Evolutionary conservation across 768 basidiomycete species (phyloP).

Genomic region (Amanita muscaria): DNA sequence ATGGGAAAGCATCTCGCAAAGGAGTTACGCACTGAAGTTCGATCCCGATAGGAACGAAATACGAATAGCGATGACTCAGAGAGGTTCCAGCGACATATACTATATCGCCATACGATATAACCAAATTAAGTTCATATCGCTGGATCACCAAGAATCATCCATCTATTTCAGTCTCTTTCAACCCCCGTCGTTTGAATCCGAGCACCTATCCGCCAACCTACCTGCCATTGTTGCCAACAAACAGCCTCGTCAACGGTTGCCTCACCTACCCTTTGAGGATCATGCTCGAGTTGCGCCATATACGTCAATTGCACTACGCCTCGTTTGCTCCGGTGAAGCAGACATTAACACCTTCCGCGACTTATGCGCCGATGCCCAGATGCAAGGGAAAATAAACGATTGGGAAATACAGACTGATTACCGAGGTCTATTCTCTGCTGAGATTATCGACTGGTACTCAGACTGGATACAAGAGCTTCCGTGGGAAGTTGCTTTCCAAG

Average conservation of each 20-base stretch:
- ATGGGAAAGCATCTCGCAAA: constrained; percentile 32
- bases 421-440: constrained; percentile 35
- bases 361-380: constrained; percentile 29
- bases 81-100: constrained; percentile 16
- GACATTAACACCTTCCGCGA: constrained; percentile 31
- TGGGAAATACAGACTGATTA: constrained; percentile 30
- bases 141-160: constrained; percentile 25
- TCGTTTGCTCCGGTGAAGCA: constrained; percentile 29
- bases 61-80: constrained; percentile 22
- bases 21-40: constrained; percentile 26
- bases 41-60: constrained; percentile 39
- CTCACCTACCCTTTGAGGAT: constrained; percentile 29
- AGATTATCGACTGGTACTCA: constrained; percentile 22
- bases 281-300: constrained; percentile 42
- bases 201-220: no score
- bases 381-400: constrained; percentile 25
- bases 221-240: constrained; percentile 15
- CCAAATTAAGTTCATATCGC: constrained; percentile 32
- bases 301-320: constrained; percentile 41
- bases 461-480: constrained; percentile 26
- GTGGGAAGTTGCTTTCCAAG: constrained; percentile 54
- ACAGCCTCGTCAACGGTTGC: constrained; percentile 25
- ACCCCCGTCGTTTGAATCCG: constrained; percentile 33
- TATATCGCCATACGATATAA: constrained; percentile 36
- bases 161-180: constrained; percentile 36